phyloP scores from a whole-genome alignment of 73 alveolate species.

The Paramecium biaurelia region DNA sequence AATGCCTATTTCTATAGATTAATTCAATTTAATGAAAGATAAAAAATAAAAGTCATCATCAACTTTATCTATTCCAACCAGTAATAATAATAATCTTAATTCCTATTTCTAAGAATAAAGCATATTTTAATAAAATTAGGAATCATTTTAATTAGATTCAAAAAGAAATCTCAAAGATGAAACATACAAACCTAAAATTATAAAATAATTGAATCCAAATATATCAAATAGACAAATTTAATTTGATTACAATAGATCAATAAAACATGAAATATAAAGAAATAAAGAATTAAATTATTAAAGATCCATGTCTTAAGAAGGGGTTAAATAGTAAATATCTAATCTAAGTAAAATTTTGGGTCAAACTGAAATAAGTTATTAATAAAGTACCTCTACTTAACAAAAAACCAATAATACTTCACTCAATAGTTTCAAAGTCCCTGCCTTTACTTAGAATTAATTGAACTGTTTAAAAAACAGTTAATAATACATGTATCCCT shows the following conservation, averaged over 20 bases:
- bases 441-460: neutral
- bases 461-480: neutral
- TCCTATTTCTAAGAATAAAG: slow-evolving; percentile 12
- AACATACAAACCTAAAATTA: neutral
- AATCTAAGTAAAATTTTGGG: neutral
- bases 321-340: neutral
- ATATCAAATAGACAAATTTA: neutral
- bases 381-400: neutral
- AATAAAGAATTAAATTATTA: neutral
- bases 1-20: neutral
- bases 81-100: neutral
- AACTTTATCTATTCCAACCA: slow-evolving; percentile 22
- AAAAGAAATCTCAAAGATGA: neutral
- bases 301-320: slow-evolving; percentile 41
- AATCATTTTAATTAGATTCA: slow-evolving; percentile 6
- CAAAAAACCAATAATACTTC: slow-evolving; percentile 1
- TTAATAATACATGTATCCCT: neutral
- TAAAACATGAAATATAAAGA: neutral
- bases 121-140: slow-evolving; percentile 20
- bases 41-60: slow-evolving; percentile 17
- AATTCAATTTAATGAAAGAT: slow-evolving; percentile 2
- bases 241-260: neutral
- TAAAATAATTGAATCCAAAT: neutral
- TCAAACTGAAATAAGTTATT: neutral
- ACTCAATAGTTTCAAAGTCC: neutral